A percentile compares a stretch with the other conserved stretches of the same genome.
Evolutionary conservation across 352 stramenopile genomes (phyloP).

Genomic region (Phytophthora cryptogea): DNA sequence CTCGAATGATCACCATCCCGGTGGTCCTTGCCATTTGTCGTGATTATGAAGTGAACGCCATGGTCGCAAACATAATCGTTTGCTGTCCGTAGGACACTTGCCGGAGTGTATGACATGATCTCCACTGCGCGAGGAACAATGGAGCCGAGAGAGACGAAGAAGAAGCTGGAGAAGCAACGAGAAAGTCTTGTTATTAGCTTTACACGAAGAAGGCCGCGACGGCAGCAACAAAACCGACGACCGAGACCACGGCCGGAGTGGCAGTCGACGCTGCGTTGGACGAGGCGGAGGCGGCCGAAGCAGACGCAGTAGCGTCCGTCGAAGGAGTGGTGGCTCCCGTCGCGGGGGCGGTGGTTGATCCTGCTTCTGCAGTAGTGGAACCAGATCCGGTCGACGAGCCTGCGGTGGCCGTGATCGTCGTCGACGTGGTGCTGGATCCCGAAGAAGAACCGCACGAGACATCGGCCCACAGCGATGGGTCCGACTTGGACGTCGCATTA

Average conservation of each 20-base stretch:
- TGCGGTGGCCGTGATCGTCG: background rate
- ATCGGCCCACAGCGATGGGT: constrained; percentile 36
- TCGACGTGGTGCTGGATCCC: constrained; percentile 20
- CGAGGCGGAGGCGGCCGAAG: constrained; percentile 9
- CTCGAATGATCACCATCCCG: constrained; percentile 13
- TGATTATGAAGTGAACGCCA: background rate
- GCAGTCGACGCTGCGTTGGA: constrained; percentile 24
- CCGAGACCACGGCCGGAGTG: constrained; percentile 24
- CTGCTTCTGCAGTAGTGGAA: background rate
- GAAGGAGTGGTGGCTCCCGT: constrained; percentile 4
- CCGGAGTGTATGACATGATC: background rate
- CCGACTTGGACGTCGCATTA: constrained; percentile 27
- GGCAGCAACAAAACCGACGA: constrained; percentile 15
- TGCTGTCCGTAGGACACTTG: constrained; percentile 21
- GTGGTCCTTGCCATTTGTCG: constrained; percentile 7
- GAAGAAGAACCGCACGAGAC: constrained; percentile 30
- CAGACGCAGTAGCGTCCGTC: constrained; percentile 5
- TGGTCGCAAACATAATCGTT: constrained; percentile 7
- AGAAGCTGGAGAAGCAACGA: background rate
- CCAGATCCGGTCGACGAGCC: constrained; percentile 1
- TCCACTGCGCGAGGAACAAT: too few relatives aligned
- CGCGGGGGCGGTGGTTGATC: background rate
- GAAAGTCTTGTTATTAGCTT: constrained; percentile 2
- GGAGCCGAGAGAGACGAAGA: background rate
- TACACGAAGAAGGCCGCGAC: constrained; percentile 28